Conservation (phyloP, 495 filamentous ascomycete species). For the Apiosordaria backusii region DNA sequence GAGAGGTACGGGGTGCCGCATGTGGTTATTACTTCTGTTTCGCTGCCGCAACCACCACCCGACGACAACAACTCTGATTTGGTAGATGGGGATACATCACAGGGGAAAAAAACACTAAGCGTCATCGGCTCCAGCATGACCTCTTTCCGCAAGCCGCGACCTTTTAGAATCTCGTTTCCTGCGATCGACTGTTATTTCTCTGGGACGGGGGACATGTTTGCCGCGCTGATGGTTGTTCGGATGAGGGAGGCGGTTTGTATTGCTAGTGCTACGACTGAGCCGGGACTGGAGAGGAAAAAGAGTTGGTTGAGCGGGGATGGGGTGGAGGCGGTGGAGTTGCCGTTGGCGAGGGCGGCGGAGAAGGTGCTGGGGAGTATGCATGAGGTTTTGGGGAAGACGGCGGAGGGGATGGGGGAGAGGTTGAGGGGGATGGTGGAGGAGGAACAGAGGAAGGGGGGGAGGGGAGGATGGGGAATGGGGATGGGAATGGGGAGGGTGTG, state of each 20-base stretch:
- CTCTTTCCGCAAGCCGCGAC: constrained; percentile 60
- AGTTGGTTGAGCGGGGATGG: constrained; percentile 69
- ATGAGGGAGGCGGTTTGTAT: constrained; percentile 77
- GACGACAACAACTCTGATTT: too few species aligned
- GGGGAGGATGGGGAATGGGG: constrained; percentile 27
- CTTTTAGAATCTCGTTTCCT: constrained; percentile 81
- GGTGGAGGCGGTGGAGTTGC: constrained; percentile 65
- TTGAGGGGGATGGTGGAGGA: constrained; percentile 33
- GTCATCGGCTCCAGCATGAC: constrained; percentile 75
- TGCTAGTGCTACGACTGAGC: constrained; percentile 39
- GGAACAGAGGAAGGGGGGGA: constrained; percentile 23
- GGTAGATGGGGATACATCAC: too few species aligned
- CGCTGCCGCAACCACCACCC: constrained; percentile 42
- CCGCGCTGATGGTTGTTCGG: constrained; percentile 82
- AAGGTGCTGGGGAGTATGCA: constrained; percentile 95
- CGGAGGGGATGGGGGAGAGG: constrained; percentile 52
- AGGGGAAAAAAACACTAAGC: too few species aligned
- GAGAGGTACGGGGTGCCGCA: constrained; percentile 74
- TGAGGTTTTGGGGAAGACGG: constrained; percentile 72
- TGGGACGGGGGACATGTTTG: constrained; percentile 98
- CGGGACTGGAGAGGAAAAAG: constrained; percentile 44
- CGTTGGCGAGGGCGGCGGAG: constrained; percentile 75
- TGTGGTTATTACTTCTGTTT: constrained; percentile 86
- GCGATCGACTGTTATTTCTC: constrained; percentile 89
- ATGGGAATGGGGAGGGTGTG: constrained; percentile 44